These are phyloP conservation scores for Ascocoryne sarcoides DNA, from an alignment of 2,329 filamentous ascomycete genomes.

Conservation along the genomic window DNA sequence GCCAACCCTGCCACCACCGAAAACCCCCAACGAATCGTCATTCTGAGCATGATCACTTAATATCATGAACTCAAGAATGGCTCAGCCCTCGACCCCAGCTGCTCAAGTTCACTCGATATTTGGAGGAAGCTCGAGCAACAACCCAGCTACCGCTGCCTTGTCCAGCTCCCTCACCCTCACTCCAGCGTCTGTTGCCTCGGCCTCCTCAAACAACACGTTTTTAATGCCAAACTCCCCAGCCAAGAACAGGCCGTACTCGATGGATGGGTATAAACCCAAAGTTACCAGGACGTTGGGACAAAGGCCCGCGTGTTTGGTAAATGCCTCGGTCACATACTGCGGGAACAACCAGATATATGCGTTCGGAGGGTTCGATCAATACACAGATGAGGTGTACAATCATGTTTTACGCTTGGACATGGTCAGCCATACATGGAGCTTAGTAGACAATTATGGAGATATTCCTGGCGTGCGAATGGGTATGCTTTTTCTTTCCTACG, in stretches of 20 bases:
- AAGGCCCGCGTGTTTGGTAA: conserved; percentile 88
- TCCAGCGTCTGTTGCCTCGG: conserved; percentile 39
- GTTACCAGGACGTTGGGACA: conserved; percentile 71
- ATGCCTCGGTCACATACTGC: conserved; percentile 98
- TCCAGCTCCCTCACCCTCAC: conserved; percentile 25
- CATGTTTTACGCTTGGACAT: conserved; percentile 88
- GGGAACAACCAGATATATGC: conserved; percentile 96
- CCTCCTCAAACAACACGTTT: conserved; percentile 69
- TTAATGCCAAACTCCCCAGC: conserved; percentile 82
- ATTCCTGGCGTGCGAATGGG: conserved; percentile 97
- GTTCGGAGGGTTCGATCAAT: conserved; percentile 97
- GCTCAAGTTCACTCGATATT: conserved; percentile 37
- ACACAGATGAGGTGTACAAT: conserved; percentile 98
- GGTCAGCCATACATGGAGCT: conserved; percentile 79
- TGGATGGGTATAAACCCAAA: conserved; percentile 78
- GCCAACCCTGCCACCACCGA: too few relatives aligned
- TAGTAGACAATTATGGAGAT: conserved; percentile 97
- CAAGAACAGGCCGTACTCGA: conserved; percentile 51
- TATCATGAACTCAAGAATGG: conserved; percentile 28
- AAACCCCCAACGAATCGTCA: too few relatives aligned
- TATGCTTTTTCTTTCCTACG: conserved; percentile 32
- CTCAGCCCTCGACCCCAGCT: conserved; percentile 36
- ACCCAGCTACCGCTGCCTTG: conserved; percentile 14
- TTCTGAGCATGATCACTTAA: conserved; percentile 16
- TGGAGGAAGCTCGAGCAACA: conserved; percentile 23